Base-by-base conservation (phyloP, 139 green algal species). In the Haematococcus lacustris region DNA sequence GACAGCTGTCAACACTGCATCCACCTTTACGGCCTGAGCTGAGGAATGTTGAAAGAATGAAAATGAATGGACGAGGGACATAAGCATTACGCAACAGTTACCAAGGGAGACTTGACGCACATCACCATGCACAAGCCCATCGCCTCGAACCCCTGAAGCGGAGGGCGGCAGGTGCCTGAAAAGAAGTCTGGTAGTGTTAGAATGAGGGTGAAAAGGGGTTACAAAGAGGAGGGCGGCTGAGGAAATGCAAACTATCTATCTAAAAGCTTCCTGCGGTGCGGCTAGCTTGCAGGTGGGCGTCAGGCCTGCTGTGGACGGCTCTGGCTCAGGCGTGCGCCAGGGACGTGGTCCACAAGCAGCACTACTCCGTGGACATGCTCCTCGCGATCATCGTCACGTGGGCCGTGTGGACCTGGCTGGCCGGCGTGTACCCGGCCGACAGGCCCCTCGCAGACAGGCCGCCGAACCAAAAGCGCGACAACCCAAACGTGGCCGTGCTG, bases 321-420 rank as follows among this genome's bases (percentile, higher is more conserved):
- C 75, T 91, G 23, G 37, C 66, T 5, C 86, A 91, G 37, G 77
- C 77, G 3, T 81, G 68, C 50, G 50, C 90, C 17, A 75, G 75
- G 37, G 85, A 88, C 37, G 76, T 87, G 9, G 39, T 87, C 23
- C 74, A 86, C 60, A 33, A 66, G 23, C 83, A 91, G 66, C 88
- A 93, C 71, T 92, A 93, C 74, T 78, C 63, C 3, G 85, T 95
- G 17, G 90, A 95, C 71, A 95, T 95, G 90, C 66, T 94, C 2
- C 62, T 95, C 47, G 90, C 89, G 7, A 80, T 93, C 7, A 76
- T 92, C 13, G 76, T 91, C 35, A 91, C 85, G 1, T 76, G 62
- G 41, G 78, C 92, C 32, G 85, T 91, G 21, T 95, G 90, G 90
- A 70, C 73, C 37, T 87, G 85, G 81, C 63, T 85, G 17, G 51